Base-by-base conservation (phyloP, 192 early-diverging fungal genomes). In the Oehlia diaphana region DNA sequence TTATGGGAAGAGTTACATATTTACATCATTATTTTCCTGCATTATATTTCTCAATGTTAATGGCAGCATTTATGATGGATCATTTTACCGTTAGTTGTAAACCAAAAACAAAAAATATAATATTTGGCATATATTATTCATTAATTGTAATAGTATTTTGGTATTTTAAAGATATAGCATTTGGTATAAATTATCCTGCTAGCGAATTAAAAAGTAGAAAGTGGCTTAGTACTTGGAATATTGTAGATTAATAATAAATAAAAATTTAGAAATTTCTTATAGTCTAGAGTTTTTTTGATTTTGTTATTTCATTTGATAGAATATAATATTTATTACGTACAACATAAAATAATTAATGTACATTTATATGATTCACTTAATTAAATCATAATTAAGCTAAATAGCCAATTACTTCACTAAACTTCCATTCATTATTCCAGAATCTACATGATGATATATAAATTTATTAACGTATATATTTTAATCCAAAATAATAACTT, bases 1-100 rank as follows among this genome's bases (percentile, higher is more conserved):
- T 98, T 64, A 98, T 99, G 95, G 97, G 97, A 44, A 93, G 98
- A 47, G 96, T 98, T 61, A 95, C 93, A 0, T 99, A 98, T 72
- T 84, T 98, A 44, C 98, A 99, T 82, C 98, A 98, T 83, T 98
- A 98, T 82, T 97, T 98, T 87, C 96, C 97, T 2, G 95, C 96
- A 0, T 81, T 98, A 37, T 98, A 98, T 84, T 99, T 98, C 88
- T 91, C 92, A 23, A 91, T 98, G 76, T 89, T 98, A 72, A 87
- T 94, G 78, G 86, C 92, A 21, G 90, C 89, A 9, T 93, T 90
- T 81, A 37, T 95, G 28, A 64, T 95, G 21, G 96, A 99, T 80
- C 95, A 96, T 77, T 75, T 91, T 5, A 78, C 84, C 9, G 13
- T 37, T 58, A 62, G 42, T 21, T 50, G 21, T 53, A 53, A 61